phyloP scores from a whole-genome alignment of 2,329 filamentous ascomycete species.

The Penicillium sp. region DNA sequence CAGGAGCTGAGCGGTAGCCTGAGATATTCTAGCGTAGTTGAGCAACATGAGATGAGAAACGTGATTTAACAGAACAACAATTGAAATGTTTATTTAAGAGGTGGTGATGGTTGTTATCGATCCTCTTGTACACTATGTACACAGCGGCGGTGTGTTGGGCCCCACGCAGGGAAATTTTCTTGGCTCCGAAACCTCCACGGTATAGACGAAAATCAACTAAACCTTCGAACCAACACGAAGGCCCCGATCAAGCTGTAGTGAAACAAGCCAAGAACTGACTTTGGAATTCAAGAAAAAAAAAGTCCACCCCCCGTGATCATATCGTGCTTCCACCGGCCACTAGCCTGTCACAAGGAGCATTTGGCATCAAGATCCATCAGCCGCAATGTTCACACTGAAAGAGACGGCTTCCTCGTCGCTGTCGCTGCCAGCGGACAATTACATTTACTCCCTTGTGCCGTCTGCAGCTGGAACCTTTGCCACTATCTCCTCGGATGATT shows the following conservation, averaged over 20 bases:
- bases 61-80: too few species aligned
- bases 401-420: conserved; percentile 37
- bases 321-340: neutral
- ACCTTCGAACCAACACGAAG: neutral
- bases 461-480: conserved; percentile 35
- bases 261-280: neutral
- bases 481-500: conserved; percentile 49
- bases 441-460: conserved; percentile 44
- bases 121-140: too few species aligned
- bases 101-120: too few species aligned
- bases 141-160: neutral
- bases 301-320: neutral
- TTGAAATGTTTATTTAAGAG: too few species aligned
- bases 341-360: neutral
- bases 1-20: too few species aligned
- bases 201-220: neutral
- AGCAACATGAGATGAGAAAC: too few species aligned
- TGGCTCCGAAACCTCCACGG: neutral
- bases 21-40: too few species aligned
- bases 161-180: neutral
- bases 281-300: neutral
- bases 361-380: neutral
- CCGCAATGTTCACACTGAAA: conserved; percentile 36
- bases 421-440: conserved; percentile 40
- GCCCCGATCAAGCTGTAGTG: neutral